Base-by-base conservation (phyloP, 257 asterid genomes). In the Scutellaria minor region DNA sequence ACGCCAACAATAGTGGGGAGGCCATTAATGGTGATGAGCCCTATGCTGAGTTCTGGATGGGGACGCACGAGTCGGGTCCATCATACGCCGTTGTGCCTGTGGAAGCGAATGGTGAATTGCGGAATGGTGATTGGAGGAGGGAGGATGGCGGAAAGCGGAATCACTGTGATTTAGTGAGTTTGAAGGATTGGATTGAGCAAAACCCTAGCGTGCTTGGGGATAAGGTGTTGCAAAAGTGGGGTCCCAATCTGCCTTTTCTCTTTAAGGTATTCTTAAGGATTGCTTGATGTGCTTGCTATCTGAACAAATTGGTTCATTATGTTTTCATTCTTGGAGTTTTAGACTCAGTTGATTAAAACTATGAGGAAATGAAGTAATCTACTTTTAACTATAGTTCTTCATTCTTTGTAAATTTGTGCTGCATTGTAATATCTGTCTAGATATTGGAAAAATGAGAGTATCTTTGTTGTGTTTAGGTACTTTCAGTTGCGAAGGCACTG, bases 21-120 rank as follows among this genome's bases (percentile, higher is more conserved):
- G 79, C 79, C 35, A 74, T 80, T 27, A 73, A 56, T 39, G 91
- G 70, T 1, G 89, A 85, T 46, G 81, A 65, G 80, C 88, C 81
- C 4, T 90, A 82, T 47, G 97, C 98, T 0, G 97, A 93, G 76
- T 87, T 90, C 45, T 90, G 99, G 97, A 89, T 91, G 95, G 99
- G 97, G 69, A 94, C 96, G 0, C 97, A 94, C 69, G 90, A 80
- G 31, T 91, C 96, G 10, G 97, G 96, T 0, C 93, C 96, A 2
- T 91, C 97, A 0, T 90, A 81, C 63, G 81, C 67, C 64, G 76
- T 72, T 53, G 71, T 70, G 4, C 44, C 74, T 24, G 64, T 59
- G 8, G 54, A 69, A 73, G 55, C 55, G 45, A 73, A 51, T 44
- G 75, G 77, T 55, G 61, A 72, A 48, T 75, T 27, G 52, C 56